phyloP scores from a whole-genome alignment of 805 yeast genomes.

The Candida stauntonica region DNA sequence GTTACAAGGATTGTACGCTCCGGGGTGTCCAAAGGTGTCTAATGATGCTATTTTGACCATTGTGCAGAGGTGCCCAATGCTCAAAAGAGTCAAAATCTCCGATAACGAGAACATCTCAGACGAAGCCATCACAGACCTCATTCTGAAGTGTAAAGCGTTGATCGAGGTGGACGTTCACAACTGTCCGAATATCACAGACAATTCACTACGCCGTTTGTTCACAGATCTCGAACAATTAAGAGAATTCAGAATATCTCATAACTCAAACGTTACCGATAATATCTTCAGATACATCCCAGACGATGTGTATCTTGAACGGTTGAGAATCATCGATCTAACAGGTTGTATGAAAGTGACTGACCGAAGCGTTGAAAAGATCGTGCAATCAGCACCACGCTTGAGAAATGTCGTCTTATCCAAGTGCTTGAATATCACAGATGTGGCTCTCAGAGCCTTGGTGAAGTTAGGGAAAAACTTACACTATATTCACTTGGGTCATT shows the following conservation, averaged over 20 bases:
- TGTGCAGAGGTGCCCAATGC: slow-evolving; percentile 59
- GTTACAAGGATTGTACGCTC: slow-evolving; percentile 86
- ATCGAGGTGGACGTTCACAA: slow-evolving; percentile 89
- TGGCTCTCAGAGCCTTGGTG: slow-evolving; percentile 66
- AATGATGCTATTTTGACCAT: slow-evolving; percentile 58
- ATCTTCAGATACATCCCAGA: slow-evolving; percentile 54
- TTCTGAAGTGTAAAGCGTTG: slow-evolving; percentile 67
- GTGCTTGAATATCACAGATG: slow-evolving; percentile 82
- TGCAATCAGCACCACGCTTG: slow-evolving; percentile 74
- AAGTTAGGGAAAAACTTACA: slow-evolving; percentile 75
- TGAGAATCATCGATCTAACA: slow-evolving; percentile 82
- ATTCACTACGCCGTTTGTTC: slow-evolving; percentile 54
- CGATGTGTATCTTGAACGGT: slow-evolving; percentile 48
- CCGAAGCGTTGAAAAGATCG: slow-evolving; percentile 66
- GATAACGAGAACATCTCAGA: slow-evolving; percentile 67
- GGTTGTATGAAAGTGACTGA: slow-evolving; percentile 81
- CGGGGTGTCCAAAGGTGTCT: slow-evolving; percentile 71
- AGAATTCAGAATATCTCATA: slow-evolving; percentile 78
- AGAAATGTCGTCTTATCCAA: slow-evolving; percentile 87
- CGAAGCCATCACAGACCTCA: slow-evolving; percentile 52
- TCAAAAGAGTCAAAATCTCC: slow-evolving; percentile 79
- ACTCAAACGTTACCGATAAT: slow-evolving; percentile 62
- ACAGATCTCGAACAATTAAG: slow-evolving; percentile 64
- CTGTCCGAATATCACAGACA: slow-evolving; percentile 69
- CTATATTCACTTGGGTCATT: slow-evolving; percentile 91